Evolutionary conservation across 192 early-diverging fungal genomes (phyloP).

Genomic region (Backusella mclennaniae): DNA sequence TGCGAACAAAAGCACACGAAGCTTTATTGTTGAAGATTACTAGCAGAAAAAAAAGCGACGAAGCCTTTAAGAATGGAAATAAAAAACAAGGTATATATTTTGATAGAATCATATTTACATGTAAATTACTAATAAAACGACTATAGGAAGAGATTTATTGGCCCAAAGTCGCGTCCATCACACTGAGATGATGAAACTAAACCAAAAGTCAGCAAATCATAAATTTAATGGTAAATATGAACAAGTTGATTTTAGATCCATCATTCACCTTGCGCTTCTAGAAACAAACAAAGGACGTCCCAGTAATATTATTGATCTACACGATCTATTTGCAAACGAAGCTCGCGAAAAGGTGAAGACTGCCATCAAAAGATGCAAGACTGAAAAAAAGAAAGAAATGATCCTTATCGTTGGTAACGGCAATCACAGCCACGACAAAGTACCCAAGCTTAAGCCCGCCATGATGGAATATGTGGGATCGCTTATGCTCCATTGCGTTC

Average conservation of each 20-base stretch:
- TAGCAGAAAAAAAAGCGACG: background rate
- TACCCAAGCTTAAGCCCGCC: background rate
- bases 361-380: background rate
- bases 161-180: background rate
- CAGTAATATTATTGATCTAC: background rate
- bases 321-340: background rate
- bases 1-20: background rate
- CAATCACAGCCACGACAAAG: background rate
- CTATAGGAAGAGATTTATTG: background rate
- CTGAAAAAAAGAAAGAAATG: background rate
- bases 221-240: background rate
- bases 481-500: background rate
- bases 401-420: background rate
- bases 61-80: background rate
- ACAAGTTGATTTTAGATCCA: background rate
- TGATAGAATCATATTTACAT: background rate
- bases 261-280: background rate
- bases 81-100: background rate
- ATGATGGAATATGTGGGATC: background rate
- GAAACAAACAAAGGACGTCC: background rate
- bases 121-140: too few relatives aligned
- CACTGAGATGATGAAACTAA: background rate
- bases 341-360: background rate
- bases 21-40: background rate
- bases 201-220: background rate